Base-by-base conservation (phyloP, 2,329 filamentous ascomycete species). In the Colletotrichum orchidophilum region DNA sequence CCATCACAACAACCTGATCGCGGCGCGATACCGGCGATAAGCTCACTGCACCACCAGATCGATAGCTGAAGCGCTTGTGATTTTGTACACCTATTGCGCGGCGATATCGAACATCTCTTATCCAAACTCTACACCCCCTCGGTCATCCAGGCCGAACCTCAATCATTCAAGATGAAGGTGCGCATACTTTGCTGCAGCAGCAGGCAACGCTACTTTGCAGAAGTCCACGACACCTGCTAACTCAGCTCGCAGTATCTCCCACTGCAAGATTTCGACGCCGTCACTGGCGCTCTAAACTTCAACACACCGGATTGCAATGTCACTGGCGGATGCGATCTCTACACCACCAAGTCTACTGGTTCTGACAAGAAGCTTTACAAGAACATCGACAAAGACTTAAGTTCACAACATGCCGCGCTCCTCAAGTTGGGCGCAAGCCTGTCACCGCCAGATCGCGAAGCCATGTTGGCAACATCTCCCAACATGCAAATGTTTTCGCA, bases 291-390 rank as follows among this genome's bases (percentile, higher is more conserved):
- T 74, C 91, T 99, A 79, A 98, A 97, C 80, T 98, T 98, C 86
- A 94, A 96, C 78, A 98, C 96, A 1, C 91, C 93, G 62, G 96
- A 98, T 80, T 95, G 94, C 79, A 94, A 96, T 76, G 93, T 99
- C 72, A 92, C 95, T 31, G 96, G 96, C 76, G 94, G 94, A 74
- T 98, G 96, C 86, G 96, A 99, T 81, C 88, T 98, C 21, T 99
- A 98, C 86, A 98, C 96, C 11, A 98, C 95, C 29, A 99, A 99
- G 83, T 95, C 96, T 33, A 95, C 96, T 66, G 95, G 95, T 55
- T 92, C 92, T 74, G 96, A 99, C 81, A 98, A 98, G 88, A 98
- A 98, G 80, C 87, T 99, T 9, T 98, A 98, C 87, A 97, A 95
- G 83, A 94, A 92, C 79, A 98, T 99, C 79, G 95, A 98, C 80